Evolutionary conservation across 2,329 filamentous ascomycete genomes (phyloP).

Genomic region (Tolypocladium nubicola): DNA sequence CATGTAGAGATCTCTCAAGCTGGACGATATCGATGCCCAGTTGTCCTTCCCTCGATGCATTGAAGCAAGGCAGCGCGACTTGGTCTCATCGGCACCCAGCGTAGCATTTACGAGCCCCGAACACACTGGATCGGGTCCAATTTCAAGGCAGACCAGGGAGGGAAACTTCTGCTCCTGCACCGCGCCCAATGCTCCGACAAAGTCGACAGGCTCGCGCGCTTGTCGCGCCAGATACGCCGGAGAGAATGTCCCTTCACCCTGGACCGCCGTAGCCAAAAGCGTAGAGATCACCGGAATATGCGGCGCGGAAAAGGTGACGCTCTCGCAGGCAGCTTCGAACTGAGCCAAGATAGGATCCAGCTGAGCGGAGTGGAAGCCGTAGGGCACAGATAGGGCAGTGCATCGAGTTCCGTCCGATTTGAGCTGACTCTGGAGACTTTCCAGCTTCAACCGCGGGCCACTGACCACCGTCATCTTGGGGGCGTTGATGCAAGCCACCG

Average conservation of each 20-base stretch:
- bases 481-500: conserved; percentile 65
- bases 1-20: too few relatives aligned
- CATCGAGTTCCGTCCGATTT: conserved; percentile 26
- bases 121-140: conserved; percentile 59
- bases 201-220: conserved; percentile 56
- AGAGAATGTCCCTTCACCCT: too few relatives aligned
- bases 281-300: conserved; percentile 56
- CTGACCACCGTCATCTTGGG: conserved; percentile 64
- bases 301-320: conserved; percentile 27
- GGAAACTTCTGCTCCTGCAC: conserved; percentile 26
- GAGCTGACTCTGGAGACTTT: conserved; percentile 29
- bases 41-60: conserved; percentile 53
- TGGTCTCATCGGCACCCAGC: conserved; percentile 30
- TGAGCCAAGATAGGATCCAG: conserved; percentile 46
- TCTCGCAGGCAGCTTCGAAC: conserved; percentile 36
- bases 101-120: conserved; percentile 52
- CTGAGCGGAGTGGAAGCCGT: conserved; percentile 43
- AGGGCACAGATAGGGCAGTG: conserved; percentile 37
- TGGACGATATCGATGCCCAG: conserved; percentile 25
- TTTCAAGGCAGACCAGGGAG: conserved; percentile 49
- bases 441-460: conserved; percentile 30
- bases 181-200: conserved; percentile 33
- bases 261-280: conserved; percentile 38
- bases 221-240: conserved; percentile 45
- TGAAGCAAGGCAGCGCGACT: conserved; percentile 42